Evolutionary conservation across 2,329 filamentous ascomycete genomes (phyloP), one percentile per base, ranked within the genome.

Genomic region (Bisporella sp.): DNA sequence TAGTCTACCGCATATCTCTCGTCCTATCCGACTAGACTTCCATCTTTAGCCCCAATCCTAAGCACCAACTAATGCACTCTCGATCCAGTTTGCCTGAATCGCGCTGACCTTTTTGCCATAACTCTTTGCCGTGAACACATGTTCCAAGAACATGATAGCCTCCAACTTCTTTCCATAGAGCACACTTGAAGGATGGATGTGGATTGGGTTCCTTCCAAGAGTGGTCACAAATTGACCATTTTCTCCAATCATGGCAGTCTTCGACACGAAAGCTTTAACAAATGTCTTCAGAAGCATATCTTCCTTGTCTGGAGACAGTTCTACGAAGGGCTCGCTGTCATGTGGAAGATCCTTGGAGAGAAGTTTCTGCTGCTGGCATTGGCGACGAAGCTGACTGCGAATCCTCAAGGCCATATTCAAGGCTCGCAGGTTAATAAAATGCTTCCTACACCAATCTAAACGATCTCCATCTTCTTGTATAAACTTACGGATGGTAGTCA

Each of bases 121-220:
- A 59, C 79, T 84, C 67, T 82, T 83, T 48, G 75, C 75, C 1
- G 82, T 85, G 58, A 78, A 85, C 0, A 85, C 79, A 56, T 85
- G 78, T 56, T 85, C 81, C 7, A 85, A 63, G 54, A 84, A 85
- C 80, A 85, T 81, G 61, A 85, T 82, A 4, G 80, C 81, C 65
- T 84, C 81, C 60, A 73, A 75, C 66, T 83, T 84, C 59, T 76
- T 73, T 0, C 81, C 80, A 55, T 82, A 78, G 45, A 85, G 58
- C 0, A 81, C 77, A 56, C 81, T 85, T 0, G 78, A 74, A 0
- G 82, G 82, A 57, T 85, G 82, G 13, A 85, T 77, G 0, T 77
- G 72, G 7, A 85, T 78, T 2, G 74, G 68, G 46, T 84, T 78
- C 59, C 81, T 82, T 21, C 79, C 81, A 31, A 77, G 71, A 0